Evolutionary conservation across 2,329 filamentous ascomycete species (phyloP), one percentile per base, ranked within the genome.

Genomic region (Cadophora gregata): DNA sequence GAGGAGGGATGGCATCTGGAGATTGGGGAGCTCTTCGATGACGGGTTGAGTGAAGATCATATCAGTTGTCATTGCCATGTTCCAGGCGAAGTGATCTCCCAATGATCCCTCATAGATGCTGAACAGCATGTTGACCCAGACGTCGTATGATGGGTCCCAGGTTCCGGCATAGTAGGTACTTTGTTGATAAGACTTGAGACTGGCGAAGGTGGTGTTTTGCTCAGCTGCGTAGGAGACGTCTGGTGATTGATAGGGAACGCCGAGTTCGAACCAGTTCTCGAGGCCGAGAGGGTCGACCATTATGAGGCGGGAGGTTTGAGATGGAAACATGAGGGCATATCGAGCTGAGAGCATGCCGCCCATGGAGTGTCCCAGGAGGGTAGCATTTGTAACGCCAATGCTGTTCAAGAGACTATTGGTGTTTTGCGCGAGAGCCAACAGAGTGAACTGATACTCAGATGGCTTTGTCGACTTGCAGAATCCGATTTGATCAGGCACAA

Each of bases 401-500:
- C 79, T 76, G 58, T 79, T 69, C 10, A 86, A 78, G 5, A 87
- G 76, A n/a, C 76, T 77, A 48, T 80, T 78, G 14, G 83, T 86
- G 77, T 86, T 86, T 69, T 78, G 77, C 1, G 82, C 81, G 7
- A 86, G 76, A 73, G 86, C 84, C 36, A 82, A 79, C 8, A 86
- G 77, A 29, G 79, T 83, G 77, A 84, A 86, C 72, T 86, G 84
- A 73, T 86, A 86, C 14, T 72, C 71, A 1, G 73, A 71, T 0
- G 83, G 82, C 75, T 86, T 86, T 29, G 81, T 80, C 9, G 83
- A 86, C 75, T 86, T 86, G 80, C 84, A 87, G 77, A 85, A 87
- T 66, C 85, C 84, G 56, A 87, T 76, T 69, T 86, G 84, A 69
- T 87, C 85, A 0, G 84, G 82, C 2, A 84, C 76, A 60, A 86